Conservation (phyloP, 495 filamentous ascomycete species). For the Trichoderma virens region DNA sequence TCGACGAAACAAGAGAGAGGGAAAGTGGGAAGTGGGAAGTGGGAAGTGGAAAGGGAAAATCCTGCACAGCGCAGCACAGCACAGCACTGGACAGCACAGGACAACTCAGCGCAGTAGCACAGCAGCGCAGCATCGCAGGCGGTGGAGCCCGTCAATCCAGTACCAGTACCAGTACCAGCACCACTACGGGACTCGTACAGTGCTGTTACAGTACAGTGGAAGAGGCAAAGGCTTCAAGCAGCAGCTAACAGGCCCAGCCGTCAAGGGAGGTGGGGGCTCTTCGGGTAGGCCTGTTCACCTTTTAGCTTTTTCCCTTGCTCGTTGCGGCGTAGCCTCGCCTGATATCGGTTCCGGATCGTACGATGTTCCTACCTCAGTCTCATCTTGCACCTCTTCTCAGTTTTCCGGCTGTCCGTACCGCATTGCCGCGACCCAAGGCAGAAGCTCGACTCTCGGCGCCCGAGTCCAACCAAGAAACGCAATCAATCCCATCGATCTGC, state of each 20-base stretch:
- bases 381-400: background rate
- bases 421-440: background rate
- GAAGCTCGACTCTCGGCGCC: background rate
- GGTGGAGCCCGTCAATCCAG: no score
- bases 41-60: no score
- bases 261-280: background rate
- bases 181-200: no score
- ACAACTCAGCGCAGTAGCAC: no score
- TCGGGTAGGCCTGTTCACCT: background rate
- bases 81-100: no score
- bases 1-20: no score
- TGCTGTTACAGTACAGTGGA: background rate
- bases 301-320: slow-evolving; percentile 4
- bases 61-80: no score
- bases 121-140: no score
- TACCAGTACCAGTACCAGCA: no score
- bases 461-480: background rate
- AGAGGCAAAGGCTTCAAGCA: background rate
- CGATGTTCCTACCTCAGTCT: background rate
- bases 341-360: slow-evolving; percentile 7
- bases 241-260: background rate
- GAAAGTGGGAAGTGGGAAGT: no score
- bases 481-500: no score
- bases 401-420: slow-evolving; percentile 6
- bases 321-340: slow-evolving; percentile 5